These are phyloP conservation scores for Hyaloscypha hepaticicola DNA, from an alignment of 495 filamentous ascomycete species.

Conservation along the genomic window DNA sequence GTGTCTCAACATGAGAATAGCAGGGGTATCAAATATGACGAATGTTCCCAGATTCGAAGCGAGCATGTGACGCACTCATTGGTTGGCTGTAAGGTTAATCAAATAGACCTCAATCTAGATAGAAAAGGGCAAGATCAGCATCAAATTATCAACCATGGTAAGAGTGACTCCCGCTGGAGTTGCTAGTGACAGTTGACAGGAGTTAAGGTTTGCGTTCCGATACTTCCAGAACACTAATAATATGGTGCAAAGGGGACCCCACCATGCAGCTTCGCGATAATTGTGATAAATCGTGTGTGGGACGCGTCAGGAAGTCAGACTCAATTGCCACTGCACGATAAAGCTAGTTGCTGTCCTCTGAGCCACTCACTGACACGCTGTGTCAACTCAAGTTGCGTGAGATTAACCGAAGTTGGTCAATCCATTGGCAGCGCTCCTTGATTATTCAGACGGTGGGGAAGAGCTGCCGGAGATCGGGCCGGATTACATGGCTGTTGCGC, in stretches of 20 bases:
- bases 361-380: background rate
- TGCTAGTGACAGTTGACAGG: no score
- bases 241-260: background rate
- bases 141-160: background rate
- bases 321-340: background rate
- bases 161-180: background rate
- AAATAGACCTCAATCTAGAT: background rate
- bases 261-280: background rate
- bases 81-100: background rate
- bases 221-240: background rate
- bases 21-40: background rate
- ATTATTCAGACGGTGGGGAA: background rate
- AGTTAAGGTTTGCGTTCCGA: background rate
- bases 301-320: background rate
- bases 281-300: background rate
- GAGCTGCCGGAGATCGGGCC: background rate
- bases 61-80: background rate
- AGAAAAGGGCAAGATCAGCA: conserved; percentile 6
- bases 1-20: background rate
- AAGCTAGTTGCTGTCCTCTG: background rate
- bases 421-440: background rate
- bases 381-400: background rate
- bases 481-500: no score
- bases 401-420: background rate
- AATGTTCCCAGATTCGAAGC: background rate